Base-by-base conservation (phyloP, 495 filamentous ascomycete genomes). In the Umbilicaria muhlenbergii region DNA sequence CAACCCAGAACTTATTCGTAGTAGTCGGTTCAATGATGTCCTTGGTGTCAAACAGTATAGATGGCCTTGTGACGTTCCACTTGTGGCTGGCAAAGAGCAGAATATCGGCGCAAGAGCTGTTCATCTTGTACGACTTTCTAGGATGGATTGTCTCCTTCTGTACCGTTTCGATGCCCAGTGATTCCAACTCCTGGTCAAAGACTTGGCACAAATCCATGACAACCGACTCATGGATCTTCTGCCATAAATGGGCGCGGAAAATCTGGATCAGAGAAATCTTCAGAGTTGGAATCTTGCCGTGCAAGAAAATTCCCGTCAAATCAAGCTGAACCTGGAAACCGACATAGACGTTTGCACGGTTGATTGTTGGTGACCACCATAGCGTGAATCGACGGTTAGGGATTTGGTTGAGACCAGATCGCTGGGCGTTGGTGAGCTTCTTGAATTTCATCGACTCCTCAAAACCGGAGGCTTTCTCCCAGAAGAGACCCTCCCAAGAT, bases 121-220 rank as follows among this genome's bases (percentile, higher is more conserved):
- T 99, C 92, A 99, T 99, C 75, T 99, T 99, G 73, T 99, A 99
- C 0, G 91, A 96, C 62, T 99, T 99, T 74, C 92, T 76, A 36
- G 92, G 92, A 71, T 99, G 92, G 51, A 99, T 99, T 0, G 91
- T 96, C 67, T 99, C 92, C 65, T 99, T 99, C 60, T 99, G 92
- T 14, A 99, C 92, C 3, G 91, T 91, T 62, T 99, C 91, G 47
- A 99, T 94, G 41, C 92, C 88, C 38, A 99, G 69, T 39, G 89
- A 84, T 61, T 96, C 91, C 43, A 99, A 63, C 59, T 99, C 89
- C 54, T 96, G 91, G 52, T 99, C 92, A 54, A 99, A 93, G n/a
- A 96, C 91, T 59, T 99, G 92, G 56, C 92, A 98, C 55, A 96
- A 64, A 68, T 95, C 91, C 91, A 99, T 99, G 24, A 95, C 89